These are phyloP conservation scores for Solanum chacoense DNA, from an alignment of 305 asterid genomes.

Conservation along the genomic window DNA sequence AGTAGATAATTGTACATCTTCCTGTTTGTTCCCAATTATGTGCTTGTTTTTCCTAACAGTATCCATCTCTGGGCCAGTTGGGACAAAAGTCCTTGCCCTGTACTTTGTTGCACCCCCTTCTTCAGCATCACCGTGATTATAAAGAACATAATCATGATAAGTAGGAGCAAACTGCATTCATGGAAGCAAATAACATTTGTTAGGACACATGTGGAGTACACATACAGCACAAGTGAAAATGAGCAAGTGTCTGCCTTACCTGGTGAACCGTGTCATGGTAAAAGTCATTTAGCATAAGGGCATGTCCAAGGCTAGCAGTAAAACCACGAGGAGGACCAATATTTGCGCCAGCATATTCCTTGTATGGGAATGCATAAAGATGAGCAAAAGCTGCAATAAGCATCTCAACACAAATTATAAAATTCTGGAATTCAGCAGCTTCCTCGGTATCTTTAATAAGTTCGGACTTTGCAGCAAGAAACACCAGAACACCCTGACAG, in stretches of 20 bases:
- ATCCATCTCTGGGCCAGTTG: slow-evolving; percentile 95
- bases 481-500: slow-evolving; percentile 82
- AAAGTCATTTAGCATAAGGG: slow-evolving; percentile 73
- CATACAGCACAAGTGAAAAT: not conserved
- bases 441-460: slow-evolving; percentile 65
- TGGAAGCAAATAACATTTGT: not conserved
- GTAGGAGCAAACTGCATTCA: slow-evolving; percentile 86
- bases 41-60: slow-evolving; percentile 69
- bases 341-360: slow-evolving; percentile 95
- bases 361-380: slow-evolving; percentile 89
- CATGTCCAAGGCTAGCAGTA: slow-evolving; percentile 79
- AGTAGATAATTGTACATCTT: slow-evolving; percentile 52
- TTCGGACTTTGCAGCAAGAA: slow-evolving; percentile 85
- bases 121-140: slow-evolving; percentile 55
- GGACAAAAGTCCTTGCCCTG: slow-evolving; percentile 90
- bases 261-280: slow-evolving; percentile 97
- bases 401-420: slow-evolving; percentile 93
- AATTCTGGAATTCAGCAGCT: slow-evolving; percentile 90
- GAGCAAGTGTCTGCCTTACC: slow-evolving; percentile 24
- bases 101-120: slow-evolving; percentile 89
- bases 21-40: slow-evolving; percentile 48
- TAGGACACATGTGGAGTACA: not conserved
- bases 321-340: slow-evolving; percentile 63
- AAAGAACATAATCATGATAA: slow-evolving; percentile 90
- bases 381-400: slow-evolving; percentile 91